Evolutionary conservation across 2,329 filamentous ascomycete genomes (phyloP).

Genomic region (Pyrenochaeta sp.): DNA sequence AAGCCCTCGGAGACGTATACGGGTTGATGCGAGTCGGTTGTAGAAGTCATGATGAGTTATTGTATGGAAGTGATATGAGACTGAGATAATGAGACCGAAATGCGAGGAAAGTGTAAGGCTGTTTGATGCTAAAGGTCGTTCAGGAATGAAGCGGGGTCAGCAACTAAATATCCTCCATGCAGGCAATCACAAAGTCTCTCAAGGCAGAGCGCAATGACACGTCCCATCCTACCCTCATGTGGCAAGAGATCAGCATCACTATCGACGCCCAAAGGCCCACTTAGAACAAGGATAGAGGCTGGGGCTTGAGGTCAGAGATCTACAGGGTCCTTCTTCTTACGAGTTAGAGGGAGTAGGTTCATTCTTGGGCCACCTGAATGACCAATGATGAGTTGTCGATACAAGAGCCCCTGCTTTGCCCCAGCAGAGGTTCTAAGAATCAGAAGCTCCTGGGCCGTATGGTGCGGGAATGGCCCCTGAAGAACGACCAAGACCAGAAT

Average conservation of each 20-base stretch:
- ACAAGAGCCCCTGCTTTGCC: constrained; percentile 10
- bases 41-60: constrained; percentile 27
- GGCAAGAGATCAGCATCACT: constrained; percentile 33
- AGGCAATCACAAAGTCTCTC: too few relatives aligned
- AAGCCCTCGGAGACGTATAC: constrained; percentile 51
- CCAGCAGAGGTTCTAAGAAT: constrained; percentile 6
- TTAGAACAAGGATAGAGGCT: constrained; percentile 13
- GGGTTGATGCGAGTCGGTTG: constrained; percentile 24
- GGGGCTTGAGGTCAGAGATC: constrained; percentile 35
- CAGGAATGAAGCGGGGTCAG: constrained; percentile 15
- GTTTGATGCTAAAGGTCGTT: constrained; percentile 2
- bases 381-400: constrained; percentile 25
- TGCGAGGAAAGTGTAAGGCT: constrained; percentile 4
- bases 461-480: constrained; percentile 25
- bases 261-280: constrained; percentile 27
- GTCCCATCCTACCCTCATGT: constrained; percentile 20
- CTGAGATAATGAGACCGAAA: constrained; percentile 8
- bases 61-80: neutral
- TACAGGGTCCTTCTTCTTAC: constrained; percentile 40
- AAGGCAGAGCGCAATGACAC: constrained; percentile 12
- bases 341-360: neutral
- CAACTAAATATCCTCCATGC: constrained; percentile 35
- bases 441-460: constrained; percentile 14
- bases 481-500: constrained; percentile 6
- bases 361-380: neutral